Percentiles rank a stretch among this genome's conserved stretches.
These are phyloP conservation scores for Corynascus novoguineensis DNA, from an alignment of 495 filamentous ascomycete species.

Conservation along the genomic window DNA sequence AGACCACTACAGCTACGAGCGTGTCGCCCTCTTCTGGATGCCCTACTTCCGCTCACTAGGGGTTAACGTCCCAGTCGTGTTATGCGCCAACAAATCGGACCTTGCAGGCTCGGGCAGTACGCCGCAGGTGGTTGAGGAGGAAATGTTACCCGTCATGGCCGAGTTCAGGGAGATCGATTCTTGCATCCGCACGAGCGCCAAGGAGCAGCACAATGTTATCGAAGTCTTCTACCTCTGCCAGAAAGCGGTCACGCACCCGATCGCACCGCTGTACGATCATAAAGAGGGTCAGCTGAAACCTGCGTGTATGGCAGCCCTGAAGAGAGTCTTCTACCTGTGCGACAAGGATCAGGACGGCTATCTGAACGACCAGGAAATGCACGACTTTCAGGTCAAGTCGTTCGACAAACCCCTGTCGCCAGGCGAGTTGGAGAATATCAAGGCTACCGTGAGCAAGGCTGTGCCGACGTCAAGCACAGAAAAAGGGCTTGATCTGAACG, in stretches of 20 bases:
- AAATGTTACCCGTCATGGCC: constrained; percentile 97
- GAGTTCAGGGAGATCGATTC: constrained; percentile 99
- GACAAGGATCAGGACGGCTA: constrained; percentile 97
- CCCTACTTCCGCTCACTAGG: constrained; percentile 94
- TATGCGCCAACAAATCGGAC: constrained; percentile 97
- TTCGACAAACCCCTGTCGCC: constrained; percentile 77
- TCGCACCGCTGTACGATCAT: constrained; percentile 92
- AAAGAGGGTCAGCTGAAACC: constrained; percentile 88
- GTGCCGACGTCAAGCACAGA: constrained; percentile 58
- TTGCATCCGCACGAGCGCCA: constrained; percentile 90
- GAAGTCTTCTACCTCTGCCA: constrained; percentile 97
- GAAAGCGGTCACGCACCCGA: constrained; percentile 96
- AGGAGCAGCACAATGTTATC: constrained; percentile 92
- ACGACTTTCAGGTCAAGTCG: constrained; percentile 83
- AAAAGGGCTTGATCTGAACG: constrained; percentile 69
- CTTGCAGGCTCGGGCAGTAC: constrained; percentile 58
- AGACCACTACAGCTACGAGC: constrained; percentile 97
- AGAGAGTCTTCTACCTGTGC: constrained; percentile 88
- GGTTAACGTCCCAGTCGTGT: constrained; percentile 94
- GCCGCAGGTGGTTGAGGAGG: constrained; percentile 80
- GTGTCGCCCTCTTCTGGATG: constrained; percentile 95
- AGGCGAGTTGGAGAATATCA: constrained; percentile 83
- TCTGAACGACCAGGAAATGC: constrained; percentile 82
- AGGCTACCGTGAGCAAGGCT: constrained; percentile 67
- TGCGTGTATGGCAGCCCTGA: constrained; percentile 75